These are phyloP conservation scores for Arthrinium puccinioides DNA, from an alignment of 2,329 filamentous ascomycete genomes.

Conservation along the genomic window DNA sequence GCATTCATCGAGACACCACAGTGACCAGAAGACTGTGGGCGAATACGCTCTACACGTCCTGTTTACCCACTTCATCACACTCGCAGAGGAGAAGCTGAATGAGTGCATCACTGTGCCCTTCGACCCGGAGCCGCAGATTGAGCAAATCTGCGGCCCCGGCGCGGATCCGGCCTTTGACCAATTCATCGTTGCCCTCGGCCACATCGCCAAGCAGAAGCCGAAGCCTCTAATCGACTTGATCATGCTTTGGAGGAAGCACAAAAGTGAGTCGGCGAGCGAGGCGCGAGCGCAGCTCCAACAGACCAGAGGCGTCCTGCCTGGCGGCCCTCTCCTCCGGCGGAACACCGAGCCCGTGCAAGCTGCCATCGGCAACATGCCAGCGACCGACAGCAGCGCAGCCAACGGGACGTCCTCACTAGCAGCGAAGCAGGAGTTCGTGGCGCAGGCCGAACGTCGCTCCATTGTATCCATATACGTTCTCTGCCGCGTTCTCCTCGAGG, in stretches of 20 bases:
- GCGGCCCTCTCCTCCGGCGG: slow-evolving; percentile 52
- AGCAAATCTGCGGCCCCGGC: slow-evolving; percentile 83
- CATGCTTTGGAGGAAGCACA: slow-evolving; percentile 96
- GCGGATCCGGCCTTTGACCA: slow-evolving; percentile 89
- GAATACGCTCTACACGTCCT: slow-evolving; percentile 96
- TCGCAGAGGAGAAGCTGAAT: slow-evolving; percentile 94
- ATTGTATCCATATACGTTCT: slow-evolving; percentile 94
- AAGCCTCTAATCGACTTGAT: slow-evolving; percentile 94
- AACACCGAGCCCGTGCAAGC: slow-evolving; percentile 66
- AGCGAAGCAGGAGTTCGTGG: slow-evolving; percentile 61
- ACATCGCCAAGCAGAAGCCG: slow-evolving; percentile 89
- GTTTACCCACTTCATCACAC: slow-evolving; percentile 92
- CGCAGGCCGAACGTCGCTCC: slow-evolving; percentile 79
- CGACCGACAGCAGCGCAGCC: slow-evolving; percentile 21
- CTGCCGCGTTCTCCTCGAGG: slow-evolving; percentile 87
- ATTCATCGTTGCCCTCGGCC: slow-evolving; percentile 83
- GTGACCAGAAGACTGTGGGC: slow-evolving; percentile 86
- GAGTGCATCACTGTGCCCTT: slow-evolving; percentile 75
- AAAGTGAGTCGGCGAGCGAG: slow-evolving; percentile 79
- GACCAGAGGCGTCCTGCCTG: slow-evolving; percentile 30
- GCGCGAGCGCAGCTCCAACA: slow-evolving; percentile 54
- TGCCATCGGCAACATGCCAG: slow-evolving; percentile 20
- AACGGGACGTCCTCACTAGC: slow-evolving; percentile 33
- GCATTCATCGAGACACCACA: slow-evolving; percentile 64
- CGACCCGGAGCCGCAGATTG: slow-evolving; percentile 76